Evolutionary conservation across 2,329 filamentous ascomycete species (phyloP).

Genomic region (Alternaria triticimaculans): DNA sequence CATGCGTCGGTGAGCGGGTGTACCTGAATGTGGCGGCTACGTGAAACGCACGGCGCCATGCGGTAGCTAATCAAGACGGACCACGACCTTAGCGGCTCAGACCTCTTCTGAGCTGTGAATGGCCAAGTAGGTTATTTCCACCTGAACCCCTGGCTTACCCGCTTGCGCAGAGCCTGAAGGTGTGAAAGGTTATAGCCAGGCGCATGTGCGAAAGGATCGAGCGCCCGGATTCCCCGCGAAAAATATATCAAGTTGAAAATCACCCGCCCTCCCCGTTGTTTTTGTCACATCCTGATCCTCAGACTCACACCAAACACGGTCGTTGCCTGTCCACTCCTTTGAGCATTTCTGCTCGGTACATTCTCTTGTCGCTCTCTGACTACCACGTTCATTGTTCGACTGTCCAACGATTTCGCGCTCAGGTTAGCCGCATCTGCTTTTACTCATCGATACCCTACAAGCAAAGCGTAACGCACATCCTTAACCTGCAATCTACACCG

Average conservation of each 20-base stretch:
- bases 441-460: constrained; percentile 10
- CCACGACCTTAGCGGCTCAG: constrained; percentile 6
- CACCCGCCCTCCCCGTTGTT: constrained; percentile 4
- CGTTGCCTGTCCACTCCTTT: constrained; percentile 13
- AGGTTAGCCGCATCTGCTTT: constrained; percentile 15
- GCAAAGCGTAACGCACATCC: constrained; percentile 7
- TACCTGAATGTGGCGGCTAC: constrained; percentile 16
- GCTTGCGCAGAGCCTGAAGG: constrained; percentile 11
- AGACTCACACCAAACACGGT: constrained; percentile 9
- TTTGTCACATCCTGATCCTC: constrained; percentile 7
- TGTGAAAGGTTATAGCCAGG: not conserved
- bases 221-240: constrained; percentile 1
- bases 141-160: constrained; percentile 6
- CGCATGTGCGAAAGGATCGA: not conserved
- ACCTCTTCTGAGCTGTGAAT: constrained; percentile 3
- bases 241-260: constrained; percentile 10
- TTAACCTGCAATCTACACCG: constrained; percentile 3
- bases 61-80: constrained; percentile 4
- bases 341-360: constrained; percentile 17
- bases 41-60: constrained; percentile 10
- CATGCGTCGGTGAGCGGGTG: constrained; percentile 6
- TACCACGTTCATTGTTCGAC: constrained; percentile 13
- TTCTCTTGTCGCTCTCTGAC: constrained; percentile 13
- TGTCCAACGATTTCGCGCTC: constrained; percentile 14
- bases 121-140: constrained; percentile 7